Conservation (phyloP, 306 rosid genomes). For the Prunus mira region DNA sequence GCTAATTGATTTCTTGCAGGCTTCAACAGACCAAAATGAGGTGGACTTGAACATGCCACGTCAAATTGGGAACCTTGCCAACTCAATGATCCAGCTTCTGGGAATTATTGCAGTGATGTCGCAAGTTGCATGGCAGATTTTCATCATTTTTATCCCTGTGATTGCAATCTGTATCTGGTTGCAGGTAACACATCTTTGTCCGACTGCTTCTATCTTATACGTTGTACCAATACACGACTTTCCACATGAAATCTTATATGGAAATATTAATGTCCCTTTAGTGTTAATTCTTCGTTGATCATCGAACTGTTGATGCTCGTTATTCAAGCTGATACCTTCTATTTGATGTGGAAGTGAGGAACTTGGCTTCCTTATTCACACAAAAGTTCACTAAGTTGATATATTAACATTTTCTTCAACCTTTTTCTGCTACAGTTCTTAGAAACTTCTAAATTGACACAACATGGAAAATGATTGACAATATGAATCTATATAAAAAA, state of each 20-base stretch:
- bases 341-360: too few relatives aligned
- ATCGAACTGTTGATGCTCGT: neutral
- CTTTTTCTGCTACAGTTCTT: neutral
- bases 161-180: constrained; percentile 62
- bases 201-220: neutral
- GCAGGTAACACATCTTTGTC: constrained; percentile 45
- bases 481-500: too few relatives aligned
- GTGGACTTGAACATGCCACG: constrained; percentile 48
- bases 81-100: constrained; percentile 50
- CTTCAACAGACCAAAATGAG: constrained; percentile 75
- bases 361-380: too few relatives aligned
- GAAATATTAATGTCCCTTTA: neutral
- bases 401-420: neutral
- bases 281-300: neutral
- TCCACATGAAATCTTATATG: neutral
- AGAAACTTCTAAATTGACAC: neutral
- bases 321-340: neutral
- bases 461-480: neutral
- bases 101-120: constrained; percentile 85
- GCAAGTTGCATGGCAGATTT: constrained; percentile 82
- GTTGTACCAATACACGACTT: neutral
- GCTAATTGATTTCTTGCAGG: constrained; percentile 37
- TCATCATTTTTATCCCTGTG: constrained; percentile 67
- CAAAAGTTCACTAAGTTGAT: neutral
- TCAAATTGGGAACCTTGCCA: constrained; percentile 48